Conservation (phyloP, 306 rosid genomes). For the Gastrolobium bilobum region DNA sequence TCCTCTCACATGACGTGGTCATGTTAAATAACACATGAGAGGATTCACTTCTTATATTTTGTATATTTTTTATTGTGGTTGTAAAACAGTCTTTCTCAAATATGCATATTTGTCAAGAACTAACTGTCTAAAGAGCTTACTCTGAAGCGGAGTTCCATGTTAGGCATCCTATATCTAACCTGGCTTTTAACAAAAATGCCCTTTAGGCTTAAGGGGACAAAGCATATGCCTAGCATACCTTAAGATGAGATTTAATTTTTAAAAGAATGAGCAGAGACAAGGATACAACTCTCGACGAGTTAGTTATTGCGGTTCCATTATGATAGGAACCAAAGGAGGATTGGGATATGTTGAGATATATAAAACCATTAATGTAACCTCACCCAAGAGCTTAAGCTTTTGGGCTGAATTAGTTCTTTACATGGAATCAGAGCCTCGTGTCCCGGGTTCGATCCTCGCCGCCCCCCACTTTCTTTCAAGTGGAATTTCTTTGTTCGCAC, state of each 20-base stretch:
- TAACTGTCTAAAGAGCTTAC: background rate
- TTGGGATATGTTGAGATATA: no score
- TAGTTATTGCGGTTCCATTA: conserved; percentile 12
- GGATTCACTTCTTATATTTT: no score
- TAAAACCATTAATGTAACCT: no score
- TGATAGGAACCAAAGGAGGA: background rate
- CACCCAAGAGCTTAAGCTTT: no score
- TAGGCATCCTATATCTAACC: background rate
- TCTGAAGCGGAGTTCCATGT: background rate
- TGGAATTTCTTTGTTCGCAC: no score
- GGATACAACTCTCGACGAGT: conserved; percentile 13
- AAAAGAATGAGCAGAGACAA: background rate
- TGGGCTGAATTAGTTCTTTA: no score
- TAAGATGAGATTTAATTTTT: conserved; percentile 16
- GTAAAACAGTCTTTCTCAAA: background rate
- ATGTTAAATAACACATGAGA: no score
- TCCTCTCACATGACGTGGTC: no score
- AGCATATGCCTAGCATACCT: background rate
- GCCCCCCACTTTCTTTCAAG: no score
- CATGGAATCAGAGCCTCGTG: no score
- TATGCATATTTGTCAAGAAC: conserved; percentile 11
- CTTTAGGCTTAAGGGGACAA: conserved; percentile 21
- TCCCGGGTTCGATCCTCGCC: no score
- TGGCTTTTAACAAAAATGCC: conserved; percentile 1
- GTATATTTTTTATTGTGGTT: conserved; percentile 3